A percentile compares a stretch with the other conserved stretches of the same genome.
phyloP scores from a whole-genome alignment of 176 grass and related monocot genomes.

The Oryza glaberrima region DNA sequence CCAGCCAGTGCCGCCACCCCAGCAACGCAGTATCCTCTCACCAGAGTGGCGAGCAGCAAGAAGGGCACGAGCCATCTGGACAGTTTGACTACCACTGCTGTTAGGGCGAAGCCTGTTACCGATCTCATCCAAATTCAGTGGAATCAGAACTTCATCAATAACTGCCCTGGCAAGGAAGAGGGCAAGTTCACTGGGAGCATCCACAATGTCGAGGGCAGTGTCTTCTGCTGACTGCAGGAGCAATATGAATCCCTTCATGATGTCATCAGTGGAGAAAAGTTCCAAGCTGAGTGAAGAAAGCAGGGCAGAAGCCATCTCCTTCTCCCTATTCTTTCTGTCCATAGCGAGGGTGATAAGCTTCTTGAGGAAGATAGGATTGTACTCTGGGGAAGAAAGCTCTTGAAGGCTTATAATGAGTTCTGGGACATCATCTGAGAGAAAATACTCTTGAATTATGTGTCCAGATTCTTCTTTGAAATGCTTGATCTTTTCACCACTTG shows the following conservation, averaged over 20 bases:
- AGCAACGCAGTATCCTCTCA: slow-evolving; percentile 84
- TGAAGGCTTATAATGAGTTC: slow-evolving; percentile 82
- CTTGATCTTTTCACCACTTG: slow-evolving; percentile 59
- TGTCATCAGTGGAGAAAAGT: slow-evolving; percentile 72
- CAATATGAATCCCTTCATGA: slow-evolving; percentile 84
- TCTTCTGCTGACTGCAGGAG: slow-evolving; percentile 80
- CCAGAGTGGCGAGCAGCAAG: slow-evolving; percentile 74
- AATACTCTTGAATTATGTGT: slow-evolving; percentile 88
- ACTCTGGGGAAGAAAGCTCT: slow-evolving; percentile 71
- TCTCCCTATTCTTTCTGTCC: slow-evolving; percentile 87
- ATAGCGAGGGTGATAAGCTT: slow-evolving; percentile 75
- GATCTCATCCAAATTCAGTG: slow-evolving; percentile 79
- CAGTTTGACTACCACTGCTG: slow-evolving; percentile 64
- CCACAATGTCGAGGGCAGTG: slow-evolving; percentile 70
- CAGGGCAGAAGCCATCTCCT: slow-evolving; percentile 84
- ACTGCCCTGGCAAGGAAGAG: slow-evolving; percentile 84
- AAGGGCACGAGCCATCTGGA: slow-evolving; percentile 61
- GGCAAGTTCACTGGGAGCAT: slow-evolving; percentile 86
- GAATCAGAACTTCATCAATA: slow-evolving; percentile 76
- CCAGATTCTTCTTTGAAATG: slow-evolving; percentile 71
- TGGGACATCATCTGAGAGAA: slow-evolving; percentile 76
- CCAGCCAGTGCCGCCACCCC: slow-evolving; percentile 88
- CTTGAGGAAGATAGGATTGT: slow-evolving; percentile 82
- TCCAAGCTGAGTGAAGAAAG: slow-evolving; percentile 84
- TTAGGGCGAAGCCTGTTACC: slow-evolving; percentile 55